Conservation (phyloP, 129 eudicot species). For the Arctium lappa region DNA sequence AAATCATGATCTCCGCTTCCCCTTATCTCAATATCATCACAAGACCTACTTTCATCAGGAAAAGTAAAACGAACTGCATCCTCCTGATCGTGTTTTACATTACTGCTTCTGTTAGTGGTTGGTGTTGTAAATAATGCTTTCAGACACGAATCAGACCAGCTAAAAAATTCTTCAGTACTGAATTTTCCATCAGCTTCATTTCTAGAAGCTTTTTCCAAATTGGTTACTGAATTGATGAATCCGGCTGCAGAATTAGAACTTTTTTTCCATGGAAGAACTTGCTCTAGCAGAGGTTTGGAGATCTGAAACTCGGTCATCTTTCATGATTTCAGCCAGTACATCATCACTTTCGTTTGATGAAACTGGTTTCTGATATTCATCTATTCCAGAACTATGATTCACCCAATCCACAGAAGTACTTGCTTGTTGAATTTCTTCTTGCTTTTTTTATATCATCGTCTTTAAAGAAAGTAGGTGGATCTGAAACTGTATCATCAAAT, state of each 20-base stretch:
- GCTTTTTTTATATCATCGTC: constrained; percentile 2
- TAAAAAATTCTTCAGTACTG: background rate
- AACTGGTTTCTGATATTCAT: constrained; percentile 12
- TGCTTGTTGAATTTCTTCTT: constrained; percentile 19
- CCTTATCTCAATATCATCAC: background rate
- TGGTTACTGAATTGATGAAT: background rate
- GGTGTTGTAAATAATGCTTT: constrained; percentile 9
- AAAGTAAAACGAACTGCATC: background rate
- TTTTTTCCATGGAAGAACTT: constrained; percentile 6
- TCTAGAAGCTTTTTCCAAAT: background rate
- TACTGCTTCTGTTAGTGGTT: background rate
- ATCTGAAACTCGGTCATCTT: constrained; percentile 9
- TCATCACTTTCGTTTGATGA: constrained; percentile 15
- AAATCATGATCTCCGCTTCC: background rate
- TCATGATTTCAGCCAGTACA: constrained; percentile 7
- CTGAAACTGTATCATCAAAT: constrained; percentile 10
- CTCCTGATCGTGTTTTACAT: background rate
- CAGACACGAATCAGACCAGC: constrained; percentile 18
- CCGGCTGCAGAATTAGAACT: constrained; percentile 15
- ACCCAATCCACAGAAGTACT: constrained; percentile 1
- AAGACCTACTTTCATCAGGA: constrained; percentile 1
- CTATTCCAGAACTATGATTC: background rate
- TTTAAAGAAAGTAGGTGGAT: constrained; percentile 4
- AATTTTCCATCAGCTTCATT: background rate
- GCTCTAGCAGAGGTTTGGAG: constrained; percentile 12